These are phyloP conservation scores for Penicillium antarcticum DNA, from an alignment of 495 filamentous ascomycete genomes.

Conservation along the genomic window DNA sequence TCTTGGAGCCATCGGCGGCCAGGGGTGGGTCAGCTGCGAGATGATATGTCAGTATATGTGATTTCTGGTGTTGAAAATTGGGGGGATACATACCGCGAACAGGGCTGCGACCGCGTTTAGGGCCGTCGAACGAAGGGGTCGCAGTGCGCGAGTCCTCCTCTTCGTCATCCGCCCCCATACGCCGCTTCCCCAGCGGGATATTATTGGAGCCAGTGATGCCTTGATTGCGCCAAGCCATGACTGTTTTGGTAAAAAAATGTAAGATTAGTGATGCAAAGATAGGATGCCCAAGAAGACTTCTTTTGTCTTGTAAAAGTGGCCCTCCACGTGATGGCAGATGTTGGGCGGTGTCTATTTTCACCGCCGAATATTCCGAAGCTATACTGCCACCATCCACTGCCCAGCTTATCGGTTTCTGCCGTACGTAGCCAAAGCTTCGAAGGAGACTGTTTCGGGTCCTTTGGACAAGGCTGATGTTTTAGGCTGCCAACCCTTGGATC, in stretches of 20 bases:
- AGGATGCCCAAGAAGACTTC: neutral
- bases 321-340: too few species aligned
- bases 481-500: too few species aligned
- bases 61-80: neutral
- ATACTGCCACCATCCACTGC: too few species aligned
- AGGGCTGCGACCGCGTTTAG: slow-evolving; percentile 77
- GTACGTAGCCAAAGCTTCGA: too few species aligned
- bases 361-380: too few species aligned
- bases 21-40: slow-evolving; percentile 44
- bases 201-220: slow-evolving; percentile 99
- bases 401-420: too few species aligned
- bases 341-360: too few species aligned
- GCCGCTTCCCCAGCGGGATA: slow-evolving; percentile 87
- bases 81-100: slow-evolving; percentile 47
- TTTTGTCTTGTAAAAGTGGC: too few species aligned
- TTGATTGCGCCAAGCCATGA: slow-evolving; percentile 89
- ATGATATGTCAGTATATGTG: neutral
- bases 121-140: slow-evolving; percentile 47
- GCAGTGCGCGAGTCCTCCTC: slow-evolving; percentile 60
- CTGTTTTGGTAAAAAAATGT: slow-evolving; percentile 10
- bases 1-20: slow-evolving; percentile 63
- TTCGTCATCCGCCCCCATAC: slow-evolving; percentile 70
- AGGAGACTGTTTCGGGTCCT: too few species aligned
- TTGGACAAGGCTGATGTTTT: too few species aligned
- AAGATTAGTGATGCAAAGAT: slow-evolving; percentile 10